Evolutionary conservation across 768 basidiomycete species (phyloP), one percentile per base, ranked within the genome.

Genomic region (Artomyces pyxidatus): DNA sequence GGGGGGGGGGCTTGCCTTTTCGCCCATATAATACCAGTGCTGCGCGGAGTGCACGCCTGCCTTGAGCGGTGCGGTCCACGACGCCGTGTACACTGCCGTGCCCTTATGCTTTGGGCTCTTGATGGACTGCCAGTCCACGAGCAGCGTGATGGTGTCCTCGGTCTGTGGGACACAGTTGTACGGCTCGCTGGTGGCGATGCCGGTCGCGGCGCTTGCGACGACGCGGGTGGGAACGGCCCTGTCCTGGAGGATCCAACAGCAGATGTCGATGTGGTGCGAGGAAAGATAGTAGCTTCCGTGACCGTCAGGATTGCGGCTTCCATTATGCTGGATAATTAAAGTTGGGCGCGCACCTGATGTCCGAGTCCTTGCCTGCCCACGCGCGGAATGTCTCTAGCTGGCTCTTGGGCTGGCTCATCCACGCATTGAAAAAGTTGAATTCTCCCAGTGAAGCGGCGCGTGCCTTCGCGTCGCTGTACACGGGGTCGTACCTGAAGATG

Each of bases 361-460:
- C 92, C 28, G 88, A 89, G 64, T 93, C 89, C 67, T 85, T 90
- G 30, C 92, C 93, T 22, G 92, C 93, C 93, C 93, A 96, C 6
- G 88, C 87, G 49, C 82, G 81, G 80, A 95, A 96, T 0, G 93
- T 95, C 66, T 92, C 88, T 23, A 96, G 76, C 66, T 96, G 93
- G 59, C 80, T 83, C 69, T 96, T 96, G 37, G 93, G 93, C 65
- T 95, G 93, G 61, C 88, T 91, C 93, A 96, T 96, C 90, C 93
- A 95, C 30, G 91, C 88, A 57, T 73, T 88, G 79, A 92, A 95
- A 68, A 91, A 95, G 69, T 93, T 95, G 71, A 93, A 91, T 65
- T 94, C 89, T 28, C 92, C 90, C 22, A 94, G 73, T 6, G 76
- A 67, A 23, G 74, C 76, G 25, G 85, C 85, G 45, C 85, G 81